Conservation (phyloP, 192 early-diverging fungal species). For the Backusella liffmaniae region DNA sequence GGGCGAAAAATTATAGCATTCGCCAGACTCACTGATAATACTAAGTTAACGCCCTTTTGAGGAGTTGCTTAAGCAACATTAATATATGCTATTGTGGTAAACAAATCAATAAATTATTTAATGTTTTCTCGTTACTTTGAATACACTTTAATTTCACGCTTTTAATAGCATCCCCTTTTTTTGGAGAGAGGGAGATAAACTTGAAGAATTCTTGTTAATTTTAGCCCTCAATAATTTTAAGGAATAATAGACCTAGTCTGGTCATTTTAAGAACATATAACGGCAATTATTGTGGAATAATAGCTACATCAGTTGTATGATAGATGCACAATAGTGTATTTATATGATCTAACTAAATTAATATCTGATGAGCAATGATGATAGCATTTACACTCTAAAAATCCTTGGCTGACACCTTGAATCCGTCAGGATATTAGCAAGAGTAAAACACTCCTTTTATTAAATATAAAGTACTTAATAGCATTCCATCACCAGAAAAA, state of each 20-base stretch:
- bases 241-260: background rate
- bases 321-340: background rate
- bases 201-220: background rate
- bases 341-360: background rate
- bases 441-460: too few relatives aligned
- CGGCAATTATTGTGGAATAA: background rate
- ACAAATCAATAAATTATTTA: background rate
- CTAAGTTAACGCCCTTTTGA: background rate
- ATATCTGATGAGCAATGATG: too few relatives aligned
- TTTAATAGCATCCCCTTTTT: background rate
- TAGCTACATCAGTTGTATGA: background rate
- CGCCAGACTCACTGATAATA: background rate
- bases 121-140: background rate
- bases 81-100: background rate
- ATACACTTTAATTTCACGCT: background rate
- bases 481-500: too few relatives aligned
- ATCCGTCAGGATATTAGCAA: too few relatives aligned
- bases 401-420: too few relatives aligned
- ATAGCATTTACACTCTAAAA: too few relatives aligned
- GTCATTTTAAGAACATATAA: background rate
- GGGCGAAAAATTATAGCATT: background rate
- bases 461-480: too few relatives aligned
- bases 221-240: background rate
- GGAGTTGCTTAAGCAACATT: background rate
- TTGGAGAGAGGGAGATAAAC: background rate